Base-by-base conservation (phyloP, 352 stramenopile genomes). In the Globisporangium okanoganense region DNA sequence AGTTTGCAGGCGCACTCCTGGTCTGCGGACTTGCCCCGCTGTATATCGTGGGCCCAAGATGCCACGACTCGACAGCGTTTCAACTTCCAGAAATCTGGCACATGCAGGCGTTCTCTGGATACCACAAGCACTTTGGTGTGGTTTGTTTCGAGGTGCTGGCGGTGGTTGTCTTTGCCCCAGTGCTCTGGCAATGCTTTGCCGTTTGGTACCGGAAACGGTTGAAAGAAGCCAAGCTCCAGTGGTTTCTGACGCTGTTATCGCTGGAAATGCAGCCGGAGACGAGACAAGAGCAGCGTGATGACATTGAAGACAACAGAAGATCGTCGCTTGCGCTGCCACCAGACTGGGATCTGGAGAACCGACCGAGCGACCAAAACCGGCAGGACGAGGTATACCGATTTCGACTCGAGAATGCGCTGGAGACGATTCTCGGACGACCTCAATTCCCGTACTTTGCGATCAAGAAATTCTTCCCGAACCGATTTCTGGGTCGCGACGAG, bases 381-480 rank as follows among this genome's bases (percentile, higher is more conserved):
- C 52, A 47, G 22, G 27, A 69, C 56, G 65, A 64, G 0, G 72
- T 77, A 25, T 52, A 64, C 24, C 56, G 43, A 12, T 77, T 77
- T 48, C 72, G 72, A 0, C 61, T 77, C 2, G 72, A 79, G 24
- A 75, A 75, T 29, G 72, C 63, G 9, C 61, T 79, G 24, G 70
- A 79, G n/a, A 62, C 72, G 20, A 79, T 79, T 29, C 53, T 79
- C 5, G 67, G 62, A 0, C 57, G 66, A 16, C 72, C 72, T 14
- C 52, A 69, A 24, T 58, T 77, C 9, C 61, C 60, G 1, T 79
- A 72, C 51, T 77, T 71, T 22, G 72, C 69, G 7, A 73, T 79
- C 63, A 77, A 77, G 47, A 41, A 63, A 14, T 67, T 57, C 29
- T 79, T 79, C 24, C 72, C 72, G 1, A 64, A 61, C 7, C 31